These are phyloP conservation scores for Lasiosphaeria miniovina DNA, from an alignment of 495 filamentous ascomycete species.

Conservation along the genomic window DNA sequence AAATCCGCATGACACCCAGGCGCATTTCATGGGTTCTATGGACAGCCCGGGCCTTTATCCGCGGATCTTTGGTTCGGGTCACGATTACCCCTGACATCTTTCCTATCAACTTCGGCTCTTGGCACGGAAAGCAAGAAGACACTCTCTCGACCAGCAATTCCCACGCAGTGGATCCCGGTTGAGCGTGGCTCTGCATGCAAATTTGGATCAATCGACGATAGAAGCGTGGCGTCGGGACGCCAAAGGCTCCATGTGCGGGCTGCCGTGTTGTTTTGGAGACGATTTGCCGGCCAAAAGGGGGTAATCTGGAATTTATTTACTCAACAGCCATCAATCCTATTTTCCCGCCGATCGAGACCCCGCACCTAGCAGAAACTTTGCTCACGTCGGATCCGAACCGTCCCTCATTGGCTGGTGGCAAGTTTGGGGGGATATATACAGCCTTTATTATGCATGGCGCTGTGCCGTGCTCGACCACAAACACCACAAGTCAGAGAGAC, in stretches of 20 bases:
- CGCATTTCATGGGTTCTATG: background rate
- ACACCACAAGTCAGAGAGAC: background rate
- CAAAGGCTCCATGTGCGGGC: background rate
- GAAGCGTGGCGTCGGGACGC: background rate
- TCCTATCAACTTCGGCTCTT: background rate
- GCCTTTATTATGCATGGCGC: background rate
- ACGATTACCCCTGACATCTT: background rate
- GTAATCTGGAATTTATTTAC: conserved; percentile 5
- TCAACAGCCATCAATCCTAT: background rate
- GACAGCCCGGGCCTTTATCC: background rate
- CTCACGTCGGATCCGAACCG: background rate
- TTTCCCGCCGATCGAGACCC: conserved; percentile 2
- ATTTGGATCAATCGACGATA: background rate
- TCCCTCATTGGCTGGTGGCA: background rate
- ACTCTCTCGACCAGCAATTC: background rate
- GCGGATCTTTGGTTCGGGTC: background rate
- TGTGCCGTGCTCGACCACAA: background rate
- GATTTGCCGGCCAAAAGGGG: conserved; percentile 5
- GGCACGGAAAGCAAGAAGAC: background rate
- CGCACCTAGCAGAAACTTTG: background rate
- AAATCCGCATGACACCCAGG: background rate
- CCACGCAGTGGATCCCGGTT: background rate
- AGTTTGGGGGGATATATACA: background rate
- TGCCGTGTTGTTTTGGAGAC: conserved; percentile 1
- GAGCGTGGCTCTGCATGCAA: background rate